A percentile compares a stretch with the other conserved stretches of the same genome.
Evolutionary conservation across 305 asterid genomes (phyloP).

Genomic region (Ilex paraguariensis): DNA sequence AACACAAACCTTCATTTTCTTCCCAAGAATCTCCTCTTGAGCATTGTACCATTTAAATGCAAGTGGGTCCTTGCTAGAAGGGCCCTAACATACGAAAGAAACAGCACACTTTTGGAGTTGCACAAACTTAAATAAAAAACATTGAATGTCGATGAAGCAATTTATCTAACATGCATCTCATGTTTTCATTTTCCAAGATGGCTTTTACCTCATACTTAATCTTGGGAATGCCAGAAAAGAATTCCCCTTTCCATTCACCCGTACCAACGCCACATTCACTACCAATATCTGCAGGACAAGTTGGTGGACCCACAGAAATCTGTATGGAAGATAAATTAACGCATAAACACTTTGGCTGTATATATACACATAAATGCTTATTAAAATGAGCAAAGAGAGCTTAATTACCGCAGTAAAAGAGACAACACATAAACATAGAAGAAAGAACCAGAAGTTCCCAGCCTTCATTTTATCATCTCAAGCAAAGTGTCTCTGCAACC

Average conservation of each 20-base stretch:
- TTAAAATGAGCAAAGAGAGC: background rate
- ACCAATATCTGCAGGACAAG: conserved; percentile 63
- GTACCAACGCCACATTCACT: conserved; percentile 37
- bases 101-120: too few species aligned
- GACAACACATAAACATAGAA: conserved; percentile 32
- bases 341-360: background rate
- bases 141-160: too few species aligned
- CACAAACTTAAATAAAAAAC: too few species aligned
- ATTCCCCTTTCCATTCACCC: conserved; percentile 75
- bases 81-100: conserved; percentile 45
- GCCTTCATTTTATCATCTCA: conserved; percentile 35
- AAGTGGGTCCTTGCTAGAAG: conserved; percentile 72
- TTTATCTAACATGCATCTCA: background rate
- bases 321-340: conserved; percentile 18
- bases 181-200: background rate
- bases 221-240: conserved; percentile 71
- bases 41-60: conserved; percentile 85
- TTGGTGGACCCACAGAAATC: conserved; percentile 65
- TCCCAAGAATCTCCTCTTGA: conserved; percentile 76
- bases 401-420: conserved; percentile 43
- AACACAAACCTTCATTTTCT: conserved; percentile 82
- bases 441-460: conserved; percentile 30
- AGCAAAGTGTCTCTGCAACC: conserved; percentile 24
- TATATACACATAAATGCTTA: background rate
- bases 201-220: conserved; percentile 69